Percentiles rank a stretch among this genome's conserved stretches.
phyloP scores from a whole-genome alignment of 2,329 filamentous ascomycete genomes.

The Xylariaceae sp. region DNA sequence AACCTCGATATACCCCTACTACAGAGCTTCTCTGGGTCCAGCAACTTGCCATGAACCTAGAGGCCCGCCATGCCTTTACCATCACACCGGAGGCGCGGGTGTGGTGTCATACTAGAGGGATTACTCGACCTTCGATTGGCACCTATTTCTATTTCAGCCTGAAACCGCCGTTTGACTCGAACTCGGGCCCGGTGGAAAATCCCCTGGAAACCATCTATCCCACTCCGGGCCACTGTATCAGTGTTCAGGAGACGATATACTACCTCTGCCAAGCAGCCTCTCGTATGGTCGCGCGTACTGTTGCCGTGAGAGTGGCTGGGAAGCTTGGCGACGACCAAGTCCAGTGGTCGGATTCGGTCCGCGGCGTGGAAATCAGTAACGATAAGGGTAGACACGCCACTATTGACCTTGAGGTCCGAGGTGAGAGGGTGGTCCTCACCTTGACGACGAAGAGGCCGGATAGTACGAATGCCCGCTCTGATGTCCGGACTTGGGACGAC shows the following conservation, averaged over 20 bases:
- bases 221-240: constrained; percentile 42
- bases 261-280: constrained; percentile 42
- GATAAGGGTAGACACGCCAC: constrained; percentile 15
- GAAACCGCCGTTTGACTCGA: constrained; percentile 26
- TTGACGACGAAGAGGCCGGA: constrained; percentile 18
- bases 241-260: constrained; percentile 38
- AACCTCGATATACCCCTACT: constrained; percentile 33
- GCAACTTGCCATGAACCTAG: constrained; percentile 38
- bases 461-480: constrained; percentile 2
- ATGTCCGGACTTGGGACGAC: constrained; percentile 22
- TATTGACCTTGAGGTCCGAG: constrained; percentile 41
- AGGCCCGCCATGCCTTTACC: constrained; percentile 39
- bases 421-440: constrained; percentile 34
- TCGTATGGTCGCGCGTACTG: constrained; percentile 24
- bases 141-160: constrained; percentile 25
- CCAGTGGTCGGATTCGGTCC: constrained; percentile 19
- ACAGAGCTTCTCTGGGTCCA: constrained; percentile 41
- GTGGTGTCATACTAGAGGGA: constrained; percentile 17
- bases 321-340: constrained; percentile 20
- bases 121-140: constrained; percentile 16
- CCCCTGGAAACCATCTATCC: constrained; percentile 37
- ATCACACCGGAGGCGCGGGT: constrained; percentile 37
- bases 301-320: constrained; percentile 13
- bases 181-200: constrained; percentile 19
- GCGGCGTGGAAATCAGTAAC: constrained; percentile 20